phyloP scores from a whole-genome alignment of 306 rosid species.

The Prunus mume region DNA sequence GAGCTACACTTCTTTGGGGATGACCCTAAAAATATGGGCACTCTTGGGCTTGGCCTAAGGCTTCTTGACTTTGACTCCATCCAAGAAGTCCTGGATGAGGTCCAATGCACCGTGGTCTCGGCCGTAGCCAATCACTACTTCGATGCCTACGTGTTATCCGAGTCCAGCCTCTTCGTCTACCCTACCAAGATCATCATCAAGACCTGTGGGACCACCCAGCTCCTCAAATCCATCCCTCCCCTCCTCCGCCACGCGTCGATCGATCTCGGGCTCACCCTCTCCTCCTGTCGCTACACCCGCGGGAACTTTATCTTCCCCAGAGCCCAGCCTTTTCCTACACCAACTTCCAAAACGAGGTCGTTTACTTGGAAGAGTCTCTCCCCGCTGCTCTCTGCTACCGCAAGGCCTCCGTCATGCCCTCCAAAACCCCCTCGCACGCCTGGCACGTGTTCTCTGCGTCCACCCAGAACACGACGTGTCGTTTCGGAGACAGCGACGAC shows the following conservation, averaged over 20 bases:
- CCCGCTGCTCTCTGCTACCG: slow-evolving; percentile 51
- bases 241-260: slow-evolving; percentile 53
- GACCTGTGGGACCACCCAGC: slow-evolving; percentile 98
- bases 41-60: slow-evolving; percentile 50
- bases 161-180: slow-evolving; percentile 94
- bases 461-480: slow-evolving; percentile 6
- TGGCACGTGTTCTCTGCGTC: slow-evolving; percentile 95
- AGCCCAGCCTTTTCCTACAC: slow-evolving; percentile 88
- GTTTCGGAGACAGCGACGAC: slow-evolving; percentile 11
- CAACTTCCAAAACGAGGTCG: slow-evolving; percentile 75
- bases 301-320: slow-evolving; percentile 81
- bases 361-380: slow-evolving; percentile 50
- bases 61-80: slow-evolving; percentile 58
- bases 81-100: slow-evolving; percentile 62
- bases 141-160: slow-evolving; percentile 87
- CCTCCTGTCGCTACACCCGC: slow-evolving; percentile 71
- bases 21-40: slow-evolving; percentile 38
- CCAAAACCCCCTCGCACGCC: slow-evolving; percentile 58
- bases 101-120: slow-evolving; percentile 90
- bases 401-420: slow-evolving; percentile 85
- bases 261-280: slow-evolving; percentile 45
- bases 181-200: slow-evolving; percentile 93
- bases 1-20: slow-evolving; percentile 93
- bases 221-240: slow-evolving; percentile 78
- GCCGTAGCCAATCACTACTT: slow-evolving; percentile 81